Base-by-base conservation (phyloP, 139 green algal species). In the Limnomonas spitsbergensis region DNA sequence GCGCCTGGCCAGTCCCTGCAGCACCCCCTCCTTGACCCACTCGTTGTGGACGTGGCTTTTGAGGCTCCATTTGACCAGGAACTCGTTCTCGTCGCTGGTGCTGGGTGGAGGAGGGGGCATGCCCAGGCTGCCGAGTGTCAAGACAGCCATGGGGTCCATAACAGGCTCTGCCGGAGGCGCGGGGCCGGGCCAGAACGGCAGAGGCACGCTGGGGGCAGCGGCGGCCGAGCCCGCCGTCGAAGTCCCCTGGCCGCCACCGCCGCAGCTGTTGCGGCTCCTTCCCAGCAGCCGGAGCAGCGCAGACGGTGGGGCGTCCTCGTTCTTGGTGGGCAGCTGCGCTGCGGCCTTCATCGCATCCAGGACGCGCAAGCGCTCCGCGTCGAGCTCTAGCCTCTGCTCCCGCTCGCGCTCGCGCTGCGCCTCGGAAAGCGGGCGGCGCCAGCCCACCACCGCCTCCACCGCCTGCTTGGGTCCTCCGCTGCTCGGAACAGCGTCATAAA, bases 1-100 rank as follows among this genome's bases (percentile, higher is more conserved):
- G 34, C 91, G 80, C 56, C 90, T 89, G 36, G 91, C 90, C 4
- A 97, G 81, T 38, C 78, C 81, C 74, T 90, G 73, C 68, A 97
- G 82, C 69, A 79, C 69, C 0, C 70, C 73, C 83, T 95, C 91
- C 24, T 79, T 81, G 14, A 91, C 67, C 86, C 90, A 97, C 84
- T 95, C 92, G 68, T 96, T 92, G 82, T 96, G 92, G 4, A 90
- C 81, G 81, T 97, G 92, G 66, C 80, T 85, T 31, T 66, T 70
- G 53, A 66, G 86, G 32, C 82, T 47, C 82, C 91, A 97, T 80
- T 97, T 96, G 9, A 97, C 92, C 32, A 96, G 83, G 81, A 92
- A 97, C 86, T 97, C 93, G 0, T 83, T 82, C 80, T 93, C 87
- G 24, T 77, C 53, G 27, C 67, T 67, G 3, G 35, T 47, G 4